A percentile compares a stretch with the other conserved stretches of the same genome.
phyloP scores from a whole-genome alignment of 2,329 filamentous ascomycete species.

The Fusarium coicis region DNA sequence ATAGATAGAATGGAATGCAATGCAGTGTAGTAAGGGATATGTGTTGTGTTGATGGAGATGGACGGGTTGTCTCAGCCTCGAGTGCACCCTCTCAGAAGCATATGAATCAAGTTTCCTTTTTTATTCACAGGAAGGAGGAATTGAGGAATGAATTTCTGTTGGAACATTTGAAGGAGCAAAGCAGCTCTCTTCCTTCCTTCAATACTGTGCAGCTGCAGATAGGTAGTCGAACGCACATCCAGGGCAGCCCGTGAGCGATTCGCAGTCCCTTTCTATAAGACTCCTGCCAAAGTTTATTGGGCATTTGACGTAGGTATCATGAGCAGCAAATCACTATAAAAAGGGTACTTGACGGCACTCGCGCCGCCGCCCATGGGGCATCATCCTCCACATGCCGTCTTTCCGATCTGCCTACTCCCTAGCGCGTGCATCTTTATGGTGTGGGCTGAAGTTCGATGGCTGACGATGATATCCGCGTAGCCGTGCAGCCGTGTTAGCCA shows the following conservation, averaged over 20 bases:
- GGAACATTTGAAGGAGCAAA: slow-evolving; percentile 7
- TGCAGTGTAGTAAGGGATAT: background rate
- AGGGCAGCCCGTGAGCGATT: background rate
- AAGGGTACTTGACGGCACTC: slow-evolving; percentile 7
- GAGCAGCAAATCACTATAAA: background rate
- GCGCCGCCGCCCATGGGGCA: background rate
- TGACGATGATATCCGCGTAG: slow-evolving; percentile 4
- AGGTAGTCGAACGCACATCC: background rate
- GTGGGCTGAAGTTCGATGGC: slow-evolving; percentile 23
- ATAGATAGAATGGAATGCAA: background rate
- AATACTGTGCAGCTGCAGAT: background rate
- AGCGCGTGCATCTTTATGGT: background rate
- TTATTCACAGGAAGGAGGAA: slow-evolving; percentile 17
- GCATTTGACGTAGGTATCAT: background rate
- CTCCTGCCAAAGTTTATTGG: background rate
- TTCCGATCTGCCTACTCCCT: slow-evolving; percentile 21
- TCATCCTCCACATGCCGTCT: slow-evolving; percentile 33
- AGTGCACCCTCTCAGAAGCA: background rate
- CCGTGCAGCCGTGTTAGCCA: background rate
- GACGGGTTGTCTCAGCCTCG: slow-evolving; percentile 3
- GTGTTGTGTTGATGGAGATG: slow-evolving; percentile 1
- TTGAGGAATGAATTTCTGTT: slow-evolving; percentile 11
- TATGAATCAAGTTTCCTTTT: slow-evolving; percentile 20
- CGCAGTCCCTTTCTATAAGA: background rate
- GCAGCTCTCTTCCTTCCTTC: slow-evolving; percentile 1